Evolutionary conservation across 1,139 yeast species (phyloP).

Genomic region (Taiozyma sp.): DNA sequence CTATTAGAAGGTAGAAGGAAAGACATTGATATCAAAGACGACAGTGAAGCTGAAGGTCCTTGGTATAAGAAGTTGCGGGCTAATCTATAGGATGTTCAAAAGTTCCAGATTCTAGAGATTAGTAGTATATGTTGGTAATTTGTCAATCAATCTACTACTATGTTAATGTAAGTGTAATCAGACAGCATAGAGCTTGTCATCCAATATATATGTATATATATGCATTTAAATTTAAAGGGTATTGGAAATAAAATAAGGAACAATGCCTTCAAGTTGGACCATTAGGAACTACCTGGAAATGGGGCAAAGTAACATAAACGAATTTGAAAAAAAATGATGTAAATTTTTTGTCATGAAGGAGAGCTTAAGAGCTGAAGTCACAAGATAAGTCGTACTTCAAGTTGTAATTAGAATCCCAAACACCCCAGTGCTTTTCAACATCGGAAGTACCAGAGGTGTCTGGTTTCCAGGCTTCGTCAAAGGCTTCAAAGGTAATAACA

Average conservation of each 20-base stretch:
- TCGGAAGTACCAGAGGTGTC: constrained; percentile 77
- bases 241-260: neutral
- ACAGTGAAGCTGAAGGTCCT: constrained; percentile 1
- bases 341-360: neutral
- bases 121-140: no score
- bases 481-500: constrained; percentile 89
- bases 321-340: neutral
- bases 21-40: constrained; percentile 13
- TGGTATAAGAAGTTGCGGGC: constrained; percentile 10
- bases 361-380: constrained; percentile 33
- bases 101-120: no score
- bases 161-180: neutral
- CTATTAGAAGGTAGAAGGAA: constrained; percentile 21
- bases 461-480: constrained; percentile 96
- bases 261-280: neutral
- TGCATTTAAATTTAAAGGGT: neutral
- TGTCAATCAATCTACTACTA: no score
- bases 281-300: neutral
- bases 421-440: constrained; percentile 95
- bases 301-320: neutral
- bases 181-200: neutral
- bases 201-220: neutral
- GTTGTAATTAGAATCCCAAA: constrained; percentile 53
- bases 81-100: constrained; percentile 1
- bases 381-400: constrained; percentile 60